Conservation (phyloP, 2,329 filamentous ascomycete genomes). For the Zymoseptoria tritici region DNA sequence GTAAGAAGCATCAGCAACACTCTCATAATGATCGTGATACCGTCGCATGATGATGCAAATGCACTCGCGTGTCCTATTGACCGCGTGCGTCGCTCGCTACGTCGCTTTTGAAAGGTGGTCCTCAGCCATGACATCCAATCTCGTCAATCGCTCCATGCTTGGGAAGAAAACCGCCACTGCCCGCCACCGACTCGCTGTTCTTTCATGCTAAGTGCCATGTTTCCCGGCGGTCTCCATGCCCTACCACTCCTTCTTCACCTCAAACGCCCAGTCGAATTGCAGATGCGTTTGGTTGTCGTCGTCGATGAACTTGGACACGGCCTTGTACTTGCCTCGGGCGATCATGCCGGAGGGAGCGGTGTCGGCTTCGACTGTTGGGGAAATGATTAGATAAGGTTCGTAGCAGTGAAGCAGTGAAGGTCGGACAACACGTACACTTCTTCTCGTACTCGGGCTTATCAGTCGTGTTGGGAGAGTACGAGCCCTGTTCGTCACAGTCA, state of each 20-base stretch:
- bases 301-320: conserved; percentile 83
- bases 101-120: background rate
- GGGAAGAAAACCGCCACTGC: background rate
- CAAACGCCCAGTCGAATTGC: conserved; percentile 91
- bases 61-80: background rate
- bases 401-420: background rate
- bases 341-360: conserved; percentile 90
- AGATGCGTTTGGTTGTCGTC: conserved; percentile 89
- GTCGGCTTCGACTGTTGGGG: conserved; percentile 67
- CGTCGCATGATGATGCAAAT: background rate
- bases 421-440: conserved; percentile 61
- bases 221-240: too few relatives aligned
- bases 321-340: conserved; percentile 82
- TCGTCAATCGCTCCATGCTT: background rate
- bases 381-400: background rate
- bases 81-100: background rate
- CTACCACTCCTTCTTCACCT: conserved; percentile 95
- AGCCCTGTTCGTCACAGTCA: conserved; percentile 53
- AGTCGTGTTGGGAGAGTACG: conserved; percentile 86
- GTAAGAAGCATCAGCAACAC: too few relatives aligned
- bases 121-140: background rate
- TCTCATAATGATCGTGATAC: background rate
- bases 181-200: background rate
- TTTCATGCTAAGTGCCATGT: too few relatives aligned
- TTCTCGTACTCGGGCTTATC: conserved; percentile 81